phyloP scores from a whole-genome alignment of 208 protist species.

The Angomonas deanei region DNA sequence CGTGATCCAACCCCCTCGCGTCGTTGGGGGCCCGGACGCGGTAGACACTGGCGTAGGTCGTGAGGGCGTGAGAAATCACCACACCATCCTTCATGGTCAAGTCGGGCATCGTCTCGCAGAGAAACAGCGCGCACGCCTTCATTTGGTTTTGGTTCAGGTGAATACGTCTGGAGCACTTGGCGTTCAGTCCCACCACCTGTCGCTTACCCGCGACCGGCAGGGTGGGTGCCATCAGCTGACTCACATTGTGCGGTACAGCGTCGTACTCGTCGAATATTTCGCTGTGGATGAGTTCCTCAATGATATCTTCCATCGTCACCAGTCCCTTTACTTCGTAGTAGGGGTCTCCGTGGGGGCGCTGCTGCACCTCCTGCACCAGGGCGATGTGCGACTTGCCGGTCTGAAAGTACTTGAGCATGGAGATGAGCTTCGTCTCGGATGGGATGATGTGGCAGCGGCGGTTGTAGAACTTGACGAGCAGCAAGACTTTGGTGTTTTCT shows the following conservation, averaged over 20 bases:
- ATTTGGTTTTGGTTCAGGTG: slow-evolving; percentile 80
- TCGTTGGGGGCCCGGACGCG: slow-evolving; percentile 71
- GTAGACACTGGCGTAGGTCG: slow-evolving; percentile 51
- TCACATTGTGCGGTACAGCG: slow-evolving; percentile 29
- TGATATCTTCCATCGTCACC: slow-evolving; percentile 96
- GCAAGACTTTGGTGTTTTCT: slow-evolving; percentile 89
- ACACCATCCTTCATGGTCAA: slow-evolving; percentile 48
- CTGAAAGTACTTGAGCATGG: slow-evolving; percentile 95
- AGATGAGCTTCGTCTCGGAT: slow-evolving; percentile 88
- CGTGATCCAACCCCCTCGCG: slow-evolving; percentile 59
- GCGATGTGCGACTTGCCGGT: slow-evolving; percentile 91
- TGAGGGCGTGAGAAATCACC: slow-evolving; percentile 48
- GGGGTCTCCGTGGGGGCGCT: slow-evolving; percentile 86
- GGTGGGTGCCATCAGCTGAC: background rate
- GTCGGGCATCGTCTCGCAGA: slow-evolving; percentile 77
- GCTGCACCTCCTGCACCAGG: slow-evolving; percentile 89
- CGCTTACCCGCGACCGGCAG: slow-evolving; percentile 25
- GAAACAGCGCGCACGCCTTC: slow-evolving; percentile 75
- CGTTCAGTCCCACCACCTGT: slow-evolving; percentile 62
- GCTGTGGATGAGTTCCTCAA: slow-evolving; percentile 96
- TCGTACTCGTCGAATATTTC: slow-evolving; percentile 98
- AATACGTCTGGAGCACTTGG: slow-evolving; percentile 67
- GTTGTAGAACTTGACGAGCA: slow-evolving; percentile 94
- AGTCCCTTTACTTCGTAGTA: slow-evolving; percentile 94
- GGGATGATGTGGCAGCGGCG: slow-evolving; percentile 82